Percentiles rank a stretch among this genome's conserved stretches.
Evolutionary conservation across 352 stramenopile species (phyloP).

Genomic region (Globisporangium orthogonon): DNA sequence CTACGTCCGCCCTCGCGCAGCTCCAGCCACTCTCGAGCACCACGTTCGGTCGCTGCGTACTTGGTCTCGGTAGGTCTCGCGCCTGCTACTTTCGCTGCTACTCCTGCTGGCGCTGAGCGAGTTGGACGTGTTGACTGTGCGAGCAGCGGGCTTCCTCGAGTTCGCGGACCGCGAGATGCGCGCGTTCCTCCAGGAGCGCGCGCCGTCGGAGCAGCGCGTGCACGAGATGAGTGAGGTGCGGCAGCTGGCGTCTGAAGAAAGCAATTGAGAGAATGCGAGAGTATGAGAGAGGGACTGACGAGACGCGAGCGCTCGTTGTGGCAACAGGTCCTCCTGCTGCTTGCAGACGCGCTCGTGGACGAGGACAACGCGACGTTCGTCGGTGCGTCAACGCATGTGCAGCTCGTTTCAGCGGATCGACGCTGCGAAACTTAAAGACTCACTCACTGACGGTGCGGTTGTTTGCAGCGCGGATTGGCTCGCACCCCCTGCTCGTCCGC

Average conservation of each 20-base stretch:
- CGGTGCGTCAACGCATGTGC: slow-evolving; percentile 21
- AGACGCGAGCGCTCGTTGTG: neutral
- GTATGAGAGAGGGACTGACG: too few species aligned
- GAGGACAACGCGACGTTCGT: slow-evolving; percentile 80
- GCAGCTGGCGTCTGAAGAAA: neutral
- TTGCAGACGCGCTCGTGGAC: slow-evolving; percentile 55
- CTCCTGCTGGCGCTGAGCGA: neutral
- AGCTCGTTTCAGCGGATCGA: too few species aligned
- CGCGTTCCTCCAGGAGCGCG: slow-evolving; percentile 26
- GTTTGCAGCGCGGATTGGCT: slow-evolving; percentile 43
- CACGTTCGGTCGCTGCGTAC: slow-evolving; percentile 65
- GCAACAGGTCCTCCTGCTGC: slow-evolving; percentile 29
- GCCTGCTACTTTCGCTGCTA: neutral
- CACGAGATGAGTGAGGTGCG: slow-evolving; percentile 37
- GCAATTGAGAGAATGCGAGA: too few species aligned
- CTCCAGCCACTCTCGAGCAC: slow-evolving; percentile 20
- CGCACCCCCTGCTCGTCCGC: slow-evolving; percentile 55
- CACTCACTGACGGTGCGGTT: neutral
- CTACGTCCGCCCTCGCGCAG: slow-evolving; percentile 4
- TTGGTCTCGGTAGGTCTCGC: slow-evolving; percentile 44
- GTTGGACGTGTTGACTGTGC: neutral
- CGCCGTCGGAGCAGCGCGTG: slow-evolving; percentile 23
- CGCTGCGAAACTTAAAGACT: neutral
- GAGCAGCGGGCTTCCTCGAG: slow-evolving; percentile 61
- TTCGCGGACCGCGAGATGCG: slow-evolving; percentile 37